These are phyloP conservation scores for Boletus reticuloceps DNA, from an alignment of 768 basidiomycete species.

Conservation along the genomic window DNA sequence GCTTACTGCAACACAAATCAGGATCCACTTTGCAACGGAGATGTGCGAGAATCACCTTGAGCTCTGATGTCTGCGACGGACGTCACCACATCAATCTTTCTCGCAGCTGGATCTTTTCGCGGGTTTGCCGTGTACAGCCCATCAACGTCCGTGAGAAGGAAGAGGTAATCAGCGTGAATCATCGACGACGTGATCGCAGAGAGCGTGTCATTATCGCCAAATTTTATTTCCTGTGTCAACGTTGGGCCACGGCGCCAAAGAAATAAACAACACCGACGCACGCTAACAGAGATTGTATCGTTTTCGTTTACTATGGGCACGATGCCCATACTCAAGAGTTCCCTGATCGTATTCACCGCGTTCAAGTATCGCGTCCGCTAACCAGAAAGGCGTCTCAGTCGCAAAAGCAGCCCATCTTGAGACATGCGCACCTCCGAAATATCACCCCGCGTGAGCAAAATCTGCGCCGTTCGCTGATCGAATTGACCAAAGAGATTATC, in stretches of 20 bases:
- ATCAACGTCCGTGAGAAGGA: constrained; percentile 95
- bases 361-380: constrained; percentile 95
- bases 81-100: constrained; percentile 75
- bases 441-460: constrained; percentile 91
- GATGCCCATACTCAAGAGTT: constrained; percentile 89
- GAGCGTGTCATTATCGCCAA: constrained; percentile 97
- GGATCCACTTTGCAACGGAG: background rate
- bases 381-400: constrained; percentile 9
- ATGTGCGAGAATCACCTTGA: constrained; percentile 53
- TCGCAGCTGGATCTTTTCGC: constrained; percentile 80
- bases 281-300: constrained; percentile 96
- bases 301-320: constrained; percentile 99
- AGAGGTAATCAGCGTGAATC: constrained; percentile 97
- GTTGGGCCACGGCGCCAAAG: background rate
- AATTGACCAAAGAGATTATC: constrained; percentile 94
- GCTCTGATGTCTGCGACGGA: constrained; percentile 80
- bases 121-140: constrained; percentile 96
- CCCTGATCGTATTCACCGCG: constrained; percentile 92
- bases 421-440: constrained; percentile 80
- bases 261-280: constrained; percentile 40
- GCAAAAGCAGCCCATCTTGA: background rate
- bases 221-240: constrained; percentile 90
- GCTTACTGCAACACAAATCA: constrained; percentile 56
- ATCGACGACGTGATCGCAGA: constrained; percentile 97
- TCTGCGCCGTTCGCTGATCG: constrained; percentile 93